Evolutionary conservation across 371 early-diverging fungal species (phyloP).

Genomic region (Coemansia sp.): DNA sequence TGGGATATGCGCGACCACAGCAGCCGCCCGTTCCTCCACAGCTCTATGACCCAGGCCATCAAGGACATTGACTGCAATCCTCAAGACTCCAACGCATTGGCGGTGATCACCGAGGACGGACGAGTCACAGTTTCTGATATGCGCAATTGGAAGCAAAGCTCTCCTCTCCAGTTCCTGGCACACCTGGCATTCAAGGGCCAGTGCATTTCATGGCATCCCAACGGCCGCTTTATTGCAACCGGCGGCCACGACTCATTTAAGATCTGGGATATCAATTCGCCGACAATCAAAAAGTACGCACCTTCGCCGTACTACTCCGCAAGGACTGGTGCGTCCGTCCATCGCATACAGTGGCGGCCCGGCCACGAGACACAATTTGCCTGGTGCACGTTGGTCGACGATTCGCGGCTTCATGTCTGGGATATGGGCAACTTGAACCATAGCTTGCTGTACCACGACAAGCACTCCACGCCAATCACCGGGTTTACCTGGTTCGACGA

Average conservation of each 20-base stretch:
- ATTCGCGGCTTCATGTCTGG: slow-evolving; percentile 43
- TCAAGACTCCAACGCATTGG: slow-evolving; percentile 34
- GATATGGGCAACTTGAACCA: slow-evolving; percentile 50
- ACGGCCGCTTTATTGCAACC: slow-evolving; percentile 46
- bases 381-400: slow-evolving; percentile 39
- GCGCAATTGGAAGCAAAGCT: slow-evolving; percentile 15
- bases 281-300: slow-evolving; percentile 14
- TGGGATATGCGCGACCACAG: slow-evolving; percentile 41
- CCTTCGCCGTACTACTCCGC: slow-evolving; percentile 33
- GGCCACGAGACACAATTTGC: slow-evolving; percentile 49
- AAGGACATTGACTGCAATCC: slow-evolving; percentile 52
- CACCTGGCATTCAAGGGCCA: slow-evolving; percentile 31
- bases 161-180: slow-evolving; percentile 16
- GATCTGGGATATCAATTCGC: slow-evolving; percentile 44
- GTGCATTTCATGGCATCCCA: slow-evolving; percentile 49
- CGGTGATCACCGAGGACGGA: slow-evolving; percentile 45
- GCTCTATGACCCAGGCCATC: slow-evolving; percentile 12
- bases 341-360: slow-evolving; percentile 50
- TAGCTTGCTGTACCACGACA: slow-evolving; percentile 46
- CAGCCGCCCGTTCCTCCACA: slow-evolving; percentile 24
- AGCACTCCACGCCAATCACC: slow-evolving; percentile 26
- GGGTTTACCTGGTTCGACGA: slow-evolving; percentile 49
- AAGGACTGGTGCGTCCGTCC: slow-evolving; percentile 20
- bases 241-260: slow-evolving; percentile 44
- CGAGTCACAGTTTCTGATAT: slow-evolving; percentile 41